phyloP scores from a whole-genome alignment of 2,329 filamentous ascomycete species.

The Verticillium longisporum region DNA sequence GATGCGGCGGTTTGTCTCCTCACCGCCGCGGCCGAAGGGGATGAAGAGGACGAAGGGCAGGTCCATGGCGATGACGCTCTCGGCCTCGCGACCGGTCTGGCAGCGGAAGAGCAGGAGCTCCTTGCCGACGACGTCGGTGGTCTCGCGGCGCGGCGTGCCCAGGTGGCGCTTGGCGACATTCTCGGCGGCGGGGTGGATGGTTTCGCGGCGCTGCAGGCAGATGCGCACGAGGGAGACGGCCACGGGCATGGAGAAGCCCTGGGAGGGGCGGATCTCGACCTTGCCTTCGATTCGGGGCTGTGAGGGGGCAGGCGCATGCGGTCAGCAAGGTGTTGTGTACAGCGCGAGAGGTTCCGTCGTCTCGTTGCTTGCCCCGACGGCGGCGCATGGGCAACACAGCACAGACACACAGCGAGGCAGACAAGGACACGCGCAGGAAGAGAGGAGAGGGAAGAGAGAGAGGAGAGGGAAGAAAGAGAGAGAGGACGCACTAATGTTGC shows the following conservation, averaged over 20 bases:
- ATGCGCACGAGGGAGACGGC: conserved; percentile 90
- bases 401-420: not conserved
- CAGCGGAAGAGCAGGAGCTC: conserved; percentile 90
- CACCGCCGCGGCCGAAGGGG: conserved; percentile 83
- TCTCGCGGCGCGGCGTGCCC: conserved; percentile 82
- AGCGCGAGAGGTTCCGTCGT: not conserved
- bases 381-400: not conserved
- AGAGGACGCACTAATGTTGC: conserved; percentile 75
- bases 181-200: conserved; percentile 93
- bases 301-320: conserved; percentile 4
- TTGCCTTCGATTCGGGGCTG: conserved; percentile 96
- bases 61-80: conserved; percentile 92
- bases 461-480: conserved; percentile 1
- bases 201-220: conserved; percentile 86
- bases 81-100: conserved; percentile 73
- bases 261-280: conserved; percentile 86
- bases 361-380: not conserved
- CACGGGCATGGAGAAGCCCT: conserved; percentile 83
- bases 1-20: conserved; percentile 83
- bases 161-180: conserved; percentile 89
- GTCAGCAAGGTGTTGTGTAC: not conserved
- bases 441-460: not conserved
- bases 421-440: not conserved
- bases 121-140: conserved; percentile 88
- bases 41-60: conserved; percentile 96